phyloP scores from a whole-genome alignment of 2,329 filamentous ascomycete species.

The Trichoderma sp. region DNA sequence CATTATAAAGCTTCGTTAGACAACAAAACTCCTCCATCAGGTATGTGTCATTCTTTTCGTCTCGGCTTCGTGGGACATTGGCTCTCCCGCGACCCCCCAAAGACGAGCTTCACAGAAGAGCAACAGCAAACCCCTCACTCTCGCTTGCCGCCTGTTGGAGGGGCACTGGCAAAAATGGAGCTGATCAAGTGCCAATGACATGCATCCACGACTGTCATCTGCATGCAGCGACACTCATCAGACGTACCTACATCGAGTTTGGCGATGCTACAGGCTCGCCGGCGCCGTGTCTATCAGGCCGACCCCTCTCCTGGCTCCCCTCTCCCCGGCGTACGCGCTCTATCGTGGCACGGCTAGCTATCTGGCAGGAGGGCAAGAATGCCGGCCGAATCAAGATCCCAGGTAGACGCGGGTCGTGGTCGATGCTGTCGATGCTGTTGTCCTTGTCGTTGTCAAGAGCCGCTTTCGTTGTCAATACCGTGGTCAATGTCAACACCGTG shows the following conservation, averaged over 20 bases:
- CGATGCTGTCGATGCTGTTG: too few relatives aligned
- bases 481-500: too few relatives aligned
- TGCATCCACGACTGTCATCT: conserved; percentile 29
- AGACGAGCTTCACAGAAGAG: not conserved
- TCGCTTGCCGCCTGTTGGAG: conserved; percentile 25
- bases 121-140: conserved; percentile 25
- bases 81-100: not conserved
- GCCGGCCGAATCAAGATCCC: not conserved
- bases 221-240: conserved; percentile 27
- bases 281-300: conserved; percentile 5
- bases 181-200: conserved; percentile 28
- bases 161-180: conserved; percentile 25
- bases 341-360: conserved; percentile 28
- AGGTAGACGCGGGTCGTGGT: conserved; percentile 15
- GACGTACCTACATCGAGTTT: conserved; percentile 22
- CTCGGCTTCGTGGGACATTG: not conserved
- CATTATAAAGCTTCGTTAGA: conserved; percentile 23
- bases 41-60: not conserved
- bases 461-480: too few relatives aligned
- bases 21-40: conserved; percentile 1
- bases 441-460: too few relatives aligned
- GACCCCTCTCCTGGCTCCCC: not conserved
- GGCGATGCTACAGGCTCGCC: conserved; percentile 24
- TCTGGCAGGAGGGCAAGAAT: not conserved
- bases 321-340: conserved; percentile 20